Base-by-base conservation (phyloP, 2,329 filamentous ascomycete genomes). In the Penicillium frequentans region DNA sequence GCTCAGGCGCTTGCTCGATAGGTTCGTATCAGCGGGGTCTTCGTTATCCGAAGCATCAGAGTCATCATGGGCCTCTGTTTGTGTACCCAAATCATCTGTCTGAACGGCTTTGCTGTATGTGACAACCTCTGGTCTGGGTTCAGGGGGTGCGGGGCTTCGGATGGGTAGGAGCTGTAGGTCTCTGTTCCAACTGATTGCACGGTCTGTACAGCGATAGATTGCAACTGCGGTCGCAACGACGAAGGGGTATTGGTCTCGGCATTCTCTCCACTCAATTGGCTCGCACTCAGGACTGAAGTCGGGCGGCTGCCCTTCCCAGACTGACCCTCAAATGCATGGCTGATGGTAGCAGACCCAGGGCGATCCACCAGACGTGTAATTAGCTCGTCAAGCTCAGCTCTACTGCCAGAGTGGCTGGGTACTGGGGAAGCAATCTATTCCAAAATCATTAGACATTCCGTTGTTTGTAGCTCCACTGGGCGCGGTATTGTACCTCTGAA, bases 91-190 rank as follows among this genome's bases (percentile, higher is more conserved):
- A 61, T 88, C 86, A 68, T 89, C 86, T 16, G 95, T 97, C 75
- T 99, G 96, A 23, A 98, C 92, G 55, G 88, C 93, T 79, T 97
- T 98, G 82, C 90, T 98, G 81, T 99, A 99, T 52, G 92, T 96
- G 70, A 96, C 92, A 58, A 96, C 82, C 75, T 99, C 95, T 63
- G 79, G 78, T 66, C 79, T 81, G 52, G 75, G 71, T 61, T 81
- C 68, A 67, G 73, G 70, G 69, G 55, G 10, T 64, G 89, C 86
- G 54, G 88, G 85, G 33, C 90, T 74, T 96, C 93, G 75, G 89
- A 92, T 58, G 95, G 84, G 33, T 90, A 92, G 19, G 87, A 86
- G 52, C 91, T 52, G 50, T 63, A 81, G 8, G 90, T 83, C 11
- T 86, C 86, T 1, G 92, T 89, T 8, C 86, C 89, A 21, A 96